These are phyloP conservation scores for Hypoxylon sp. DNA, from an alignment of 2,329 filamentous ascomycete genomes.

Conservation along the genomic window DNA sequence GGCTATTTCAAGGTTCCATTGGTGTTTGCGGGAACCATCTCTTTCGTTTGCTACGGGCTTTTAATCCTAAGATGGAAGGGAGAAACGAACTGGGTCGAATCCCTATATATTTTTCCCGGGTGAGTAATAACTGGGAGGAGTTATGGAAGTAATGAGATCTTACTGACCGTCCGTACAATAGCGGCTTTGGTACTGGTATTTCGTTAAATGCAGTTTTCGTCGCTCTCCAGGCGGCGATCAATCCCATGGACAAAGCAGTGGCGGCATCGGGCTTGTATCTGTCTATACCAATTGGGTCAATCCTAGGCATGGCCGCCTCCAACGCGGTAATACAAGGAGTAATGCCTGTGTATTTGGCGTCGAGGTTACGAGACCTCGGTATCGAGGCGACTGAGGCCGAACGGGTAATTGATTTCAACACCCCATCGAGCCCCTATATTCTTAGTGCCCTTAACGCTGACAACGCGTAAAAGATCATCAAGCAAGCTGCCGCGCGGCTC, in stretches of 20 bases:
- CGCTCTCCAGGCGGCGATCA: conserved; percentile 63
- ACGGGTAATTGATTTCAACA: conserved; percentile 40
- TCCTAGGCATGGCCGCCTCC: conserved; percentile 49
- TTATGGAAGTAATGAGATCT: not conserved
- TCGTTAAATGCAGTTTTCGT: conserved; percentile 64
- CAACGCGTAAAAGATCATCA: conserved; percentile 57
- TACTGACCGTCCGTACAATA: conserved; percentile 35
- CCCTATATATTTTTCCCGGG: conserved; percentile 71
- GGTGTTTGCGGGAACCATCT: conserved; percentile 64
- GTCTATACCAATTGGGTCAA: conserved; percentile 58
- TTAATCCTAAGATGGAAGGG: conserved; percentile 73
- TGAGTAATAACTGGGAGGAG: conserved; percentile 41
- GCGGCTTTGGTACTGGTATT: conserved; percentile 67
- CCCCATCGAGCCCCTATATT: not conserved
- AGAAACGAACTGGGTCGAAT: conserved; percentile 68
- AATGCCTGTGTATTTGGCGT: conserved; percentile 51
- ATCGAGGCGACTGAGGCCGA: conserved; percentile 46
- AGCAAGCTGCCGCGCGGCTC: conserved; percentile 58
- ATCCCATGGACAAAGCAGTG: conserved; percentile 63
- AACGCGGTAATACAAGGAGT: conserved; percentile 50
- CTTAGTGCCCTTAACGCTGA: conserved; percentile 12
- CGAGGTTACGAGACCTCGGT: conserved; percentile 48
- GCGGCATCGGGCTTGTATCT: conserved; percentile 65
- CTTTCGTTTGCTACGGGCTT: conserved; percentile 66
- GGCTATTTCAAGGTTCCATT: conserved; percentile 72